phyloP scores from a whole-genome alignment of 768 basidiomycete species.

The Suillus sp. region DNA sequence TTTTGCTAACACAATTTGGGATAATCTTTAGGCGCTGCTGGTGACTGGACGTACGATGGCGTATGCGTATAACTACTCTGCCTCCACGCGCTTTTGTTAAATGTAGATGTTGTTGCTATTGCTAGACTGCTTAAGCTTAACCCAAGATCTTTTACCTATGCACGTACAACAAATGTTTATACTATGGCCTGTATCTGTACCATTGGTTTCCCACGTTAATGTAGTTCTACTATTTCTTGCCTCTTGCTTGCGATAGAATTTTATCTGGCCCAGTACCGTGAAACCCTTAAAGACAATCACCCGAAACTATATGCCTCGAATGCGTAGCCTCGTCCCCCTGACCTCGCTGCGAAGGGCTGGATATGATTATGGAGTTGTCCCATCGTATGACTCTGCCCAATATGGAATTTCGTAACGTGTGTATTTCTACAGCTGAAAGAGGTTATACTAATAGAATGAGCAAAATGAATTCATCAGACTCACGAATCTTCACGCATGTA shows the following conservation, averaged over 20 bases:
- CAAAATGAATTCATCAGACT: background rate
- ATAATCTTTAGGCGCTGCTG: slow-evolving; percentile 20
- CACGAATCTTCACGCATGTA: background rate
- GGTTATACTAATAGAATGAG: background rate
- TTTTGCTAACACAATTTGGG: background rate
- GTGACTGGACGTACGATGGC: slow-evolving; percentile 40
- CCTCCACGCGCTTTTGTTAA: background rate
- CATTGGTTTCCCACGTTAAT: background rate
- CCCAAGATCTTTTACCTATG: background rate
- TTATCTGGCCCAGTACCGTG: background rate
- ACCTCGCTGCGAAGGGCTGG: background rate
- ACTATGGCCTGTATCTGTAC: background rate
- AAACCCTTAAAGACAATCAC: background rate
- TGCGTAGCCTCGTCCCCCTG: background rate
- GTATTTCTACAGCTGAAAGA: background rate
- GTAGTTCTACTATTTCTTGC: background rate
- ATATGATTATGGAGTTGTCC: background rate
- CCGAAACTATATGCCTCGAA: background rate
- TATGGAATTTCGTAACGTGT: background rate
- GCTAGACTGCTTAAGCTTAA: background rate
- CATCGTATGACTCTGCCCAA: background rate
- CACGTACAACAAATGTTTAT: background rate
- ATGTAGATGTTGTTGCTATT: background rate
- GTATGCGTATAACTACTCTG: slow-evolving; percentile 19
- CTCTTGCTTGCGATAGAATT: background rate